Conservation (phyloP, 257 asterid genomes). For the Ocimum tenuiflorum region DNA sequence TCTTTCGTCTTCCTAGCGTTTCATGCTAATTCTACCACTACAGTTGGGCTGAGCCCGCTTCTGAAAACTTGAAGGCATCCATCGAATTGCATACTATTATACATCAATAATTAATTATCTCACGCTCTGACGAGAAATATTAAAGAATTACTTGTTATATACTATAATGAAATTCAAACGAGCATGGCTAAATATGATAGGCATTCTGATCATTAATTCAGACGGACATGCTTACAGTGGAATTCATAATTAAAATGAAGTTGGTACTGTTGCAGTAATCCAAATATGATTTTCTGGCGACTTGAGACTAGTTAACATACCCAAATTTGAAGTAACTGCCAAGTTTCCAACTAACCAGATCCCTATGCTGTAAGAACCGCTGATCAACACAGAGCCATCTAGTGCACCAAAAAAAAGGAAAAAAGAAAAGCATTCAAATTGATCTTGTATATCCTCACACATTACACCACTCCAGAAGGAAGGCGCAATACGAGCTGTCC, state of each 20-base stretch:
- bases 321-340: slow-evolving; percentile 6
- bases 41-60: slow-evolving; percentile 1
- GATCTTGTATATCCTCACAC: slow-evolving; percentile 6
- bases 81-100: background rate
- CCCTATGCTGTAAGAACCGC: slow-evolving; percentile 10
- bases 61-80: background rate
- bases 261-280: slow-evolving; percentile 18
- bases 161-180: no score
- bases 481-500: slow-evolving; percentile 72
- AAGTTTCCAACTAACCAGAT: slow-evolving; percentile 14
- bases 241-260: slow-evolving; percentile 19
- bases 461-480: slow-evolving; percentile 64
- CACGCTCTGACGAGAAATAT: no score
- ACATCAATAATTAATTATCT: background rate
- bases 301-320: background rate
- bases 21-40: background rate
- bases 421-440: background rate
- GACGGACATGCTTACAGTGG: slow-evolving; percentile 14
- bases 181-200: background rate
- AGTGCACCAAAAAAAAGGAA: slow-evolving; percentile 12
- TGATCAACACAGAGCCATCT: slow-evolving; percentile 3
- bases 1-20: background rate
- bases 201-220: slow-evolving; percentile 9
- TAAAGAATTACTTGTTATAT: no score
- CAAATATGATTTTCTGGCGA: background rate